phyloP scores from a whole-genome alignment of 129 eudicot genomes.

The Artemisia argyi region DNA sequence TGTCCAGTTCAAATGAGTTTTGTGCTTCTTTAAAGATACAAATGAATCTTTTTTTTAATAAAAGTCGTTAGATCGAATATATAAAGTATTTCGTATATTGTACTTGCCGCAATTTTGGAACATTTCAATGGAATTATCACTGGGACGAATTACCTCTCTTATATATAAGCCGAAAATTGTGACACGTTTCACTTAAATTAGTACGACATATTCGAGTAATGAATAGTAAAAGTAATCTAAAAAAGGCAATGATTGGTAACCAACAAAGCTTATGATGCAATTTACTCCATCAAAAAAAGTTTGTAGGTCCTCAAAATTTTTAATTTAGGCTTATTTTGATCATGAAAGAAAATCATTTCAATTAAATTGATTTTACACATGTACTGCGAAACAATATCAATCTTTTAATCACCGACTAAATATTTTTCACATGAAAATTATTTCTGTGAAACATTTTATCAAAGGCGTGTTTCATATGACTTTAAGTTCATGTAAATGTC shows the following conservation, averaged over 20 bases:
- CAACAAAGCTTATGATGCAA: constrained; percentile 10
- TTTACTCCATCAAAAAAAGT: neutral
- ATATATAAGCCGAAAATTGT: neutral
- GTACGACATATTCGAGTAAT: constrained; percentile 22
- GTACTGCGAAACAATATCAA: too few relatives aligned
- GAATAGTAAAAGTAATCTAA: constrained; percentile 8
- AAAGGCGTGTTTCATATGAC: too few relatives aligned
- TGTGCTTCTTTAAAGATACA: constrained; percentile 14
- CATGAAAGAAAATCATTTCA: too few relatives aligned
- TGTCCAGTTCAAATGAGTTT: neutral
- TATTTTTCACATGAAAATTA: too few relatives aligned
- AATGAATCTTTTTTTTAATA: constrained; percentile 20
- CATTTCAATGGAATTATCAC: constrained; percentile 24
- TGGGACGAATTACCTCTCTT: neutral
- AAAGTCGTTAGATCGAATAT: constrained; percentile 17
- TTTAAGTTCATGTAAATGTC: too few relatives aligned
- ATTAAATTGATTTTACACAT: too few relatives aligned
- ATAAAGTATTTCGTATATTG: constrained; percentile 25
- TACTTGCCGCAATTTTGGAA: constrained; percentile 31
- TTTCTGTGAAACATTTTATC: too few relatives aligned
- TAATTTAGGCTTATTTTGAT: neutral
- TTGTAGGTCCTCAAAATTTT: constrained; percentile 6
- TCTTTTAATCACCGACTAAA: too few relatives aligned
- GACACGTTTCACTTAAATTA: constrained; percentile 17
- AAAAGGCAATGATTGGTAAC: constrained; percentile 15